Conservation (phyloP, 345 rosid genomes). For the Populus pruinosa region DNA sequence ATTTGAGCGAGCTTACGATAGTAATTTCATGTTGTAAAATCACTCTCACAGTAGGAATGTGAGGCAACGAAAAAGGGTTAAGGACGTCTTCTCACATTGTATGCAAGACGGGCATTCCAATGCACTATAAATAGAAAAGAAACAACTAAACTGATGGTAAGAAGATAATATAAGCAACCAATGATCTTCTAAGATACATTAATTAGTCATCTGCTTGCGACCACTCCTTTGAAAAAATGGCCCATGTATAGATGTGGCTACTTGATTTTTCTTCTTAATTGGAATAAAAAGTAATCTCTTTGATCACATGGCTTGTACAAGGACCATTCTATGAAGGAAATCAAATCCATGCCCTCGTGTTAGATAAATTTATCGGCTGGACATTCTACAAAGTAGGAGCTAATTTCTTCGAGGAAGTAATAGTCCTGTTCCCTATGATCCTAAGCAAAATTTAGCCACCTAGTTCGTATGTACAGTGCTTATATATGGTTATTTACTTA, state of each 20-base stretch:
- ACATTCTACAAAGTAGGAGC: background rate
- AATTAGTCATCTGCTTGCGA: background rate
- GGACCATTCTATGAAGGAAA: background rate
- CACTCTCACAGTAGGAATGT: too few relatives aligned
- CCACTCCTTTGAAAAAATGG: background rate
- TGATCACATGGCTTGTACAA: background rate
- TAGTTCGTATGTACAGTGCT: background rate
- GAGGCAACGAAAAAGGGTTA: too few relatives aligned
- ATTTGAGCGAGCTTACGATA: too few relatives aligned
- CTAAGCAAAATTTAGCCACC: background rate
- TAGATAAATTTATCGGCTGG: background rate
- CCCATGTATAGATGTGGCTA: background rate
- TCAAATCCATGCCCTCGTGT: background rate
- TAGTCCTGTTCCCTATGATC: background rate
- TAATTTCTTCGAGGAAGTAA: background rate
- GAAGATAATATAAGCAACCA: background rate
- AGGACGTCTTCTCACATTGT: too few relatives aligned
- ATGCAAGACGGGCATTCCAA: too few relatives aligned
- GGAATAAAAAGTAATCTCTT: background rate
- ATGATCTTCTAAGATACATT: background rate
- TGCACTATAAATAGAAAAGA: too few relatives aligned
- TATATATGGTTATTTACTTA: background rate
- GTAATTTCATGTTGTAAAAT: too few relatives aligned
- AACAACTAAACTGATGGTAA: too few relatives aligned
- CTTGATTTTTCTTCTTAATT: background rate